phyloP scores from a whole-genome alignment of 805 yeast species.

The Spencermartinsiella europaea region DNA sequence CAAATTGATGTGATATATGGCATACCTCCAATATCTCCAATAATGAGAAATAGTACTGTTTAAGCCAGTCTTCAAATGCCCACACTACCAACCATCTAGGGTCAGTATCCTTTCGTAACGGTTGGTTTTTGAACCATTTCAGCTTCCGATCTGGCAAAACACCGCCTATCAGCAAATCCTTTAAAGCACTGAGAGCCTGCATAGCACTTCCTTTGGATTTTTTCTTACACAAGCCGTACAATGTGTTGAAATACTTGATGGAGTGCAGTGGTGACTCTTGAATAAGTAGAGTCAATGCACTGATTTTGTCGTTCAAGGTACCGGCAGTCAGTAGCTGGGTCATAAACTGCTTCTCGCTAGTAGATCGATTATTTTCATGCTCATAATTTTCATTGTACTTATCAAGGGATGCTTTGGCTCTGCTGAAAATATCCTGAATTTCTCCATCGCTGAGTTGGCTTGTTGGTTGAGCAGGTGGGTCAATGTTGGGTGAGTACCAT shows the following conservation, averaged over 20 bases:
- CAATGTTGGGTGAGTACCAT: constrained; percentile 67
- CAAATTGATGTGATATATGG: no score
- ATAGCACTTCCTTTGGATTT: constrained; percentile 90
- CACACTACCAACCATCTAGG: constrained; percentile 61
- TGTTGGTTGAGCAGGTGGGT: constrained; percentile 20
- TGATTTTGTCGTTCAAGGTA: constrained; percentile 91
- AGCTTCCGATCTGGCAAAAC: constrained; percentile 80
- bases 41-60: constrained; percentile 67
- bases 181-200: constrained; percentile 82
- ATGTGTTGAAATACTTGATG: constrained; percentile 71
- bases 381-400: constrained; percentile 66
- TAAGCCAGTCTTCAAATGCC: constrained; percentile 87
- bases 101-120: constrained; percentile 41
- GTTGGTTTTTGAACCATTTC: constrained; percentile 72
- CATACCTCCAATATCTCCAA: constrained; percentile 65
- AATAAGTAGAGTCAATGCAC: constrained; percentile 84
- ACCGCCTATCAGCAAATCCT: constrained; percentile 82
- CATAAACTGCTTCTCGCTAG: constrained; percentile 81
- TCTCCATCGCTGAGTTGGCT: constrained; percentile 37
- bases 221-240: constrained; percentile 75
- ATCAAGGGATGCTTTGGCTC: constrained; percentile 62
- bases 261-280: constrained; percentile 96
- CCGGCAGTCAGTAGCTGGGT: constrained; percentile 85
- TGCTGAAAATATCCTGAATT: constrained; percentile 53
- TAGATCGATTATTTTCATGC: constrained; percentile 66